Evolutionary conservation across 1,139 yeast genomes (phyloP).

Genomic region (Scheffersomyces parashehatae): DNA sequence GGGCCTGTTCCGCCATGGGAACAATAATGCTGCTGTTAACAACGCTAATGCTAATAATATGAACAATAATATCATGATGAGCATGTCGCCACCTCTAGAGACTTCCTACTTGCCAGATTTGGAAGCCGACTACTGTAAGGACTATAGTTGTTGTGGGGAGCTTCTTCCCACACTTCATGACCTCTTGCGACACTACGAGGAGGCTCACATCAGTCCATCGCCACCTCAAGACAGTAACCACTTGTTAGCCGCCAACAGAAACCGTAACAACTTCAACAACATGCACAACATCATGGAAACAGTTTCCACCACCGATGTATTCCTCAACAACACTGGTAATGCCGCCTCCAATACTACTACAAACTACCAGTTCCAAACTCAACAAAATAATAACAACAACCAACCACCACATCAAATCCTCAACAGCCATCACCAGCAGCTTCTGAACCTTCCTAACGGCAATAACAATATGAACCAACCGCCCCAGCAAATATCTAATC

Average conservation of each 20-base stretch:
- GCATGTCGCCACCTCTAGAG: constrained; percentile 65
- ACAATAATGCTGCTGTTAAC: constrained; percentile 17
- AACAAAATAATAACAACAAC: constrained; percentile 2
- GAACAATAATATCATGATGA: constrained; percentile 21
- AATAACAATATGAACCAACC: not conserved
- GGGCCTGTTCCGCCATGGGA: constrained; percentile 39
- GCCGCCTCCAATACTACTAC: constrained; percentile 10
- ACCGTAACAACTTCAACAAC: constrained; percentile 39
- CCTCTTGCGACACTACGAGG: constrained; percentile 90
- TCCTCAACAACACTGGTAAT: constrained; percentile 45
- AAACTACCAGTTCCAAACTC: constrained; percentile 11
- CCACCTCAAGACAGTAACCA: constrained; percentile 49
- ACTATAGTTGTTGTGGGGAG: constrained; percentile 94
- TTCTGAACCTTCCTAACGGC: not conserved
- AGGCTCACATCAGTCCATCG: constrained; percentile 84
- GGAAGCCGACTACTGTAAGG: constrained; percentile 95
- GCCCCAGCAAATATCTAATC: constrained; percentile 6
- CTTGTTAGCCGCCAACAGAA: constrained; percentile 34
- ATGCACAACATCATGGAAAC: constrained; percentile 62
- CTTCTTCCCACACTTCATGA: constrained; percentile 91
- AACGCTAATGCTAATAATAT: constrained; percentile 16
- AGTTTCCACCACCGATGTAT: constrained; percentile 87
- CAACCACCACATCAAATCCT: constrained; percentile 13
- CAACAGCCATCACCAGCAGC: constrained; percentile 5
- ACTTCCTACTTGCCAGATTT: constrained; percentile 84